phyloP scores from a whole-genome alignment of 2,329 filamentous ascomycete genomes.

The Exophiala bonariae region DNA sequence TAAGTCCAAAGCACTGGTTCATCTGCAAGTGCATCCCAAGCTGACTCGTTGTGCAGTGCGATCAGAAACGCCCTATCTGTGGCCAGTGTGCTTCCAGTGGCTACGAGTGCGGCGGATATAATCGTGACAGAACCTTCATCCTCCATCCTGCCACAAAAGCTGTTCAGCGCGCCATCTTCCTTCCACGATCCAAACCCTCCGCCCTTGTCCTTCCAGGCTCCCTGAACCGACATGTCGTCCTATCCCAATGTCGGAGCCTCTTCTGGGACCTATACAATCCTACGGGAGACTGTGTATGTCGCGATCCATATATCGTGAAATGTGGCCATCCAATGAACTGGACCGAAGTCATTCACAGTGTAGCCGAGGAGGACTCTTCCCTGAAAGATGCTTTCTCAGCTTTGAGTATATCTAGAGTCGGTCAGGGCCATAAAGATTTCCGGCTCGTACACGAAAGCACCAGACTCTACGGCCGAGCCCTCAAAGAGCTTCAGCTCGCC shows the following conservation, averaged over 20 bases:
- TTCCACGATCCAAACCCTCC: slow-evolving; percentile 13
- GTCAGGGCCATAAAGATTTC: slow-evolving; percentile 27
- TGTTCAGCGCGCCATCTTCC: slow-evolving; percentile 21
- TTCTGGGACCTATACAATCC: slow-evolving; percentile 26
- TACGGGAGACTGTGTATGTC: slow-evolving; percentile 17
- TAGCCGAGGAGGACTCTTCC: slow-evolving; percentile 20
- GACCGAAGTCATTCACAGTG: slow-evolving; percentile 20
- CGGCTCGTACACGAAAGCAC: slow-evolving; percentile 33
- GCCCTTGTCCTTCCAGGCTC: slow-evolving; percentile 20
- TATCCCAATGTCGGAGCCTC: slow-evolving; percentile 23
- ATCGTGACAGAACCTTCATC: slow-evolving; percentile 64
- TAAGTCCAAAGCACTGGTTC: slow-evolving; percentile 35
- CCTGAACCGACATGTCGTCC: slow-evolving; percentile 18
- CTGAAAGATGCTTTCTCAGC: slow-evolving; percentile 26
- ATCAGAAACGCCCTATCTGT: slow-evolving; percentile 61
- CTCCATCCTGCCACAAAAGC: slow-evolving; percentile 25
- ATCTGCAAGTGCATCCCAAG: no score
- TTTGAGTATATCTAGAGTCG: slow-evolving; percentile 26
- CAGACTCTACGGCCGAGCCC: slow-evolving; percentile 35
- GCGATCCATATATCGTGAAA: slow-evolving; percentile 19
- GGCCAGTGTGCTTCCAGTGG: slow-evolving; percentile 61
- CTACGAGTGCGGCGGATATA: slow-evolving; percentile 62
- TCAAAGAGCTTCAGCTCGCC: slow-evolving; percentile 38
- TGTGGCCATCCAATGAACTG: slow-evolving; percentile 27
- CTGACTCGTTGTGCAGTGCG: no score